Base-by-base conservation (phyloP, 768 basidiomycete species). In the Leccinum ochraceum region DNA sequence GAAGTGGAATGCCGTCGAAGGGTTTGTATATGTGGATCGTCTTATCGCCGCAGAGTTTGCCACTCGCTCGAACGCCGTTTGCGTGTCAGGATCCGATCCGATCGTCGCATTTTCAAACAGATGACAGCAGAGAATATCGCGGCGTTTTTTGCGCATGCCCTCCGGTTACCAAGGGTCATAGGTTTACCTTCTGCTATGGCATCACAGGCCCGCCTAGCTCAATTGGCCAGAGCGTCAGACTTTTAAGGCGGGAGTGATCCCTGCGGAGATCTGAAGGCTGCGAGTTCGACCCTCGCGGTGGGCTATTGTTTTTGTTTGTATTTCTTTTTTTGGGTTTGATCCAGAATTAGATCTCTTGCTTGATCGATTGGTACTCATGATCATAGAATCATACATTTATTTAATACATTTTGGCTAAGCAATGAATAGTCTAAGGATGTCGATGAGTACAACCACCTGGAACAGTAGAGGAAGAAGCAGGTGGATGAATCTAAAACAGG, bases 271-370 rank as follows among this genome's bases (percentile, higher is more conserved):
- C 86, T 88, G 84, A 88, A 88, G 86, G 86, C 84, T 88, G 86
- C 86, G 86, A 86, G 86, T 88, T 88, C 86, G 86, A 88, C 81
- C 86, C 86, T 86, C 86, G 86, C 86, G 86, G 85, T 86, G 86
- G 86, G 86, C 86, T 87, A 84, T 20, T 51, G 9, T 59, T 74
- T 74, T 56, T 37, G 1, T 34, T 4, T 34, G 11, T 34, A 34
- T 34, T 16, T 36, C 1, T 13, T 6, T 37, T 51, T 53, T 51
- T 14, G 1, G 3, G 36, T 22, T 13, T 4, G 4, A 57, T 17
- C 4, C 3, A 10, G 34, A 28, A 39, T 26, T 3, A 13, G 20
- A 34, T 22, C n/a, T 13, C 26, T 20, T 56, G 9, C 30, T 9
- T 10, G 16, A 58, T 59, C 37, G 30, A 36, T 30, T 22, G 3